Evolutionary conservation across 768 basidiomycete genomes (phyloP), one percentile per base, ranked within the genome.

Genomic region (Nidularia sp.): DNA sequence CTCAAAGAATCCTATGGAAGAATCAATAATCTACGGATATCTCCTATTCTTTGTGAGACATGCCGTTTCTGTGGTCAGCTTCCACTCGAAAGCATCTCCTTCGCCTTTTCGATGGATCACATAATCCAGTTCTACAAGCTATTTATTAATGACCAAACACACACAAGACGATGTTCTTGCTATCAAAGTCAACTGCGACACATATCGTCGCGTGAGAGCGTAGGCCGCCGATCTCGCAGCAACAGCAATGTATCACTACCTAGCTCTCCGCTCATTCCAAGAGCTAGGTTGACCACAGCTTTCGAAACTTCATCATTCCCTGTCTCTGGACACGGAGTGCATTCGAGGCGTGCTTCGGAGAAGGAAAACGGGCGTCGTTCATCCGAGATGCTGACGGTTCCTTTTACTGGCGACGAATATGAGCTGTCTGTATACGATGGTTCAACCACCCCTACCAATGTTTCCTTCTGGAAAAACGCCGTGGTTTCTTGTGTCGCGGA

Each of bases 301-400:
- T 76, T 68, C 18, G 82, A 85, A 49, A 63, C 74, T 0, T 68
- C 79, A 4, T 71, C 80, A 6, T 93, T 91, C 63, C 91, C 91
- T 8, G 79, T 93, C 22, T 92, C 88, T 5, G 89, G 77, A 2
- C 90, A 90, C 60, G 92, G 88, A 15, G 78, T 86, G 36, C 82
- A 91, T 63, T 84, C 88, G 25, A 78, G 89, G 45, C 76, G 89
- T 47, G 75, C 77, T 18, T 87, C 86, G 2, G 90, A 90, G 61
- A 88, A 86, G 64, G 83, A 85, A 35, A 59, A 65, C 5, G 63
- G 71, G 3, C 75, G 83, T 25, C 78, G 83, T 47, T 71, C 73
- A 8, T 70, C 73, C 6, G 84, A 80, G 46, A 68, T 67, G 48
- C 63, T 77, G 49, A 71, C 64, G 4, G 67, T 81, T n/a, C 74